Evolutionary conservation across 495 filamentous ascomycete species (phyloP).

Genomic region (Neurospora cerealis): DNA sequence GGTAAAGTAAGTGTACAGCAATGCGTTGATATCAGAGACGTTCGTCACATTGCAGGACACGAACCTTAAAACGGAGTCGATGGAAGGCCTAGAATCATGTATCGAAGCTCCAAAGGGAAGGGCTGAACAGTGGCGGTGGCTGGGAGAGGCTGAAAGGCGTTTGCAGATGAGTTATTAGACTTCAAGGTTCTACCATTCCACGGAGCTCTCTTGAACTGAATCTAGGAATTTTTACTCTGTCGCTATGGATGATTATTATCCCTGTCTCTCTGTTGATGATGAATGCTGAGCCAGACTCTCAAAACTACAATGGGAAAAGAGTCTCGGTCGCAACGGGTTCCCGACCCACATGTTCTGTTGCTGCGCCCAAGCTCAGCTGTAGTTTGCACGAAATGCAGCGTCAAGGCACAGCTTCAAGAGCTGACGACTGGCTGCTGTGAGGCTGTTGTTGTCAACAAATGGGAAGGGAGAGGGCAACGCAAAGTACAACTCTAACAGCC

Average conservation of each 20-base stretch:
- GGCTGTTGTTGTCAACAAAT: background rate
- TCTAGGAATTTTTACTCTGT: background rate
- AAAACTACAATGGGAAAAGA: background rate
- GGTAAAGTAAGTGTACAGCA: background rate
- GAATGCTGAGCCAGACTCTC: background rate
- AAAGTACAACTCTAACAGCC: background rate
- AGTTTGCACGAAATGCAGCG: background rate
- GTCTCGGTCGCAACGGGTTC: background rate
- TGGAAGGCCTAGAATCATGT: background rate
- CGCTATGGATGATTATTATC: background rate
- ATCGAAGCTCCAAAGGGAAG: background rate
- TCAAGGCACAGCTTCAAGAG: background rate
- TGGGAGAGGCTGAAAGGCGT: background rate
- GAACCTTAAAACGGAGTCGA: background rate
- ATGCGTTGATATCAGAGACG: background rate
- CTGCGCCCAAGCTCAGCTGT: background rate
- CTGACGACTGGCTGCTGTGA: background rate
- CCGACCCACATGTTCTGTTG: background rate
- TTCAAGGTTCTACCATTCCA: background rate
- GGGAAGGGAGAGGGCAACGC: background rate
- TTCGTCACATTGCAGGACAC: background rate
- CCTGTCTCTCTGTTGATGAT: background rate
- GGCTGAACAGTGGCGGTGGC: background rate
- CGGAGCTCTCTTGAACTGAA: background rate
- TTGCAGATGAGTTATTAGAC: background rate